Conservation (phyloP, 371 early-diverging fungal genomes). For the Actinomortierella ambigua region DNA sequence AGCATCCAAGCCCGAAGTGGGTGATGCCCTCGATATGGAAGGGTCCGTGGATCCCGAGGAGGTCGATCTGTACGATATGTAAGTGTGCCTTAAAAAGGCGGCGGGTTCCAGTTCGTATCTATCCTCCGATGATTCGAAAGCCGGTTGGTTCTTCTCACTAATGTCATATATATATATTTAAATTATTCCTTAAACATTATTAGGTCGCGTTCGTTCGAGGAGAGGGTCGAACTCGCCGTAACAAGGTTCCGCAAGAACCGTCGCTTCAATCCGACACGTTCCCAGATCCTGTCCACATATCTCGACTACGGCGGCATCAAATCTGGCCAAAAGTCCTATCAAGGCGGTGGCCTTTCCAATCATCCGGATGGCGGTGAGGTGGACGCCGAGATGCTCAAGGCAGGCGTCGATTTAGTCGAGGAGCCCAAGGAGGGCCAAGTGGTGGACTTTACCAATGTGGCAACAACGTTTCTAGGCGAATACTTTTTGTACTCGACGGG, state of each 20-base stretch:
- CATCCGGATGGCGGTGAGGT: constrained; percentile 51
- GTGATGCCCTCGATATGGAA: constrained; percentile 34
- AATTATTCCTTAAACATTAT: too few relatives aligned
- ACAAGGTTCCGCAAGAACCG: constrained; percentile 63
- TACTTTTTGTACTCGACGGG: constrained; percentile 50
- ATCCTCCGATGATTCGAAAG: too few relatives aligned
- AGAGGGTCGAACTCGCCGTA: constrained; percentile 62
- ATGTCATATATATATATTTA: neutral
- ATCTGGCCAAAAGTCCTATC: constrained; percentile 59
- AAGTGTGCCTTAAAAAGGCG: constrained; percentile 3
- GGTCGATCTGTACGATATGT: constrained; percentile 47
- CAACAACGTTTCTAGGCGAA: constrained; percentile 60
- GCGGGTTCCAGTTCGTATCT: too few relatives aligned
- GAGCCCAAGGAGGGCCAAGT: constrained; percentile 52
- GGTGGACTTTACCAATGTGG: constrained; percentile 62
- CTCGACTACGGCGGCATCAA: constrained; percentile 62
- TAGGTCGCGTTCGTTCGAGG: constrained; percentile 50
- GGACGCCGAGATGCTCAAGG: constrained; percentile 56
- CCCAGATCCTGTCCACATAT: constrained; percentile 54
- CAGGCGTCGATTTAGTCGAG: constrained; percentile 52
- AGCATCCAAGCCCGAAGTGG: constrained; percentile 58
- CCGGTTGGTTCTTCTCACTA: too few relatives aligned
- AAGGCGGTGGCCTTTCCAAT: constrained; percentile 49
- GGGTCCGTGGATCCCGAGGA: constrained; percentile 48
- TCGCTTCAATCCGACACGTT: constrained; percentile 48